These are phyloP conservation scores for Cadophora sp. DNA, from an alignment of 2,329 filamentous ascomycete species.

Conservation along the genomic window DNA sequence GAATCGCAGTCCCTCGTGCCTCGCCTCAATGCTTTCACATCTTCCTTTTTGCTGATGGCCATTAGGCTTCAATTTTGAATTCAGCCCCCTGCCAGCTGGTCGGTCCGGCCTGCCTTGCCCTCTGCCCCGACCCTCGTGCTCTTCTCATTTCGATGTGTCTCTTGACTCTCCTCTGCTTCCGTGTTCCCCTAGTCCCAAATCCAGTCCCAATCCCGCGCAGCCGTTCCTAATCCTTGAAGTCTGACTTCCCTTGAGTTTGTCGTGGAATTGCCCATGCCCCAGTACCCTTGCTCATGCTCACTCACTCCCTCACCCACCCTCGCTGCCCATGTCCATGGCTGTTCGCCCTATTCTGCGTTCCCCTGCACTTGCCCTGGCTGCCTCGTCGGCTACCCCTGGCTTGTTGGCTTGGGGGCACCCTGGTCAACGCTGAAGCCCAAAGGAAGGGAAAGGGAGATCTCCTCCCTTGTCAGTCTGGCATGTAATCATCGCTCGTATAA, in stretches of 20 bases:
- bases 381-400: constrained; percentile 4
- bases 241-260: neutral
- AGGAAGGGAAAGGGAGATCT: constrained; percentile 32
- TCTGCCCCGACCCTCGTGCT: constrained; percentile 10
- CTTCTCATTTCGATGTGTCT: constrained; percentile 42
- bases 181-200: constrained; percentile 39
- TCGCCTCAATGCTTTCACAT: neutral
- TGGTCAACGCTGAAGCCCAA: constrained; percentile 22
- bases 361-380: neutral
- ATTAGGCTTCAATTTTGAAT: neutral
- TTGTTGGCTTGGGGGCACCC: neutral
- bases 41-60: neutral
- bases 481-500: constrained; percentile 42
- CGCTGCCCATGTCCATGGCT: neutral
- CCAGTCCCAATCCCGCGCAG: constrained; percentile 32
- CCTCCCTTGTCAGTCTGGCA: constrained; percentile 35
- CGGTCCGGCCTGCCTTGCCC: constrained; percentile 8
- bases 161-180: constrained; percentile 37
- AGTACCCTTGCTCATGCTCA: neutral
- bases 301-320: neutral
- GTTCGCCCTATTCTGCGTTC: neutral
- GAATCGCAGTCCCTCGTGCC: neutral
- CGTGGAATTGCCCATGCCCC: constrained; percentile 2
- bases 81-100: constrained; percentile 4
- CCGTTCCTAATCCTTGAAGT: constrained; percentile 24